Evolutionary conservation across 176 grass and related monocot species (phyloP), one percentile per base, ranked within the genome.

Genomic region (Aegilops bicornis): DNA sequence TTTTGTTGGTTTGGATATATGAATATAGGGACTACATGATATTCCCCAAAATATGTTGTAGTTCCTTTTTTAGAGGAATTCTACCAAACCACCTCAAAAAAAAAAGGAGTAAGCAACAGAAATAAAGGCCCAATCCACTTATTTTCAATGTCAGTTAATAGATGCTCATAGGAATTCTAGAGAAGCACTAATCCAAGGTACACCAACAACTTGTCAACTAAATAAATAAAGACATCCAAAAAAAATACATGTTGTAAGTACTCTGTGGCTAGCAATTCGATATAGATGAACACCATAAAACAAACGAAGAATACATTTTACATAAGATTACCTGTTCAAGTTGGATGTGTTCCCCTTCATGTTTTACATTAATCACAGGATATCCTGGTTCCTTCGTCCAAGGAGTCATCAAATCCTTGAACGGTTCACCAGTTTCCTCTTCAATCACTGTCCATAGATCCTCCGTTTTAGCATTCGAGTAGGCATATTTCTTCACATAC

Each of bases 341-440:
- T 77, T 92, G 83, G 73, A 98, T 78, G 36, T 81, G 56, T 30
- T 83, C 74, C 43, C 88, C 82, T 33, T 90, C 73, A 77, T 89
- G 76, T 47, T 87, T 98, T 64, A 43, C 80, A 77, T 24, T 83
- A 62, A 98, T 78, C 78, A 95, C 77, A 80, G 95, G 95, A 90
- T 93, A 98, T 11, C 95, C 95, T 82, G 91, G 67, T 85, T 93
- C 89, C 87, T 97, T 97, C 48, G 91, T 97, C 95, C 95, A 97
- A 29, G 87, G 82, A 66, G 56, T 87, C 95, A 95, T 95, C 66
- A 92, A 76, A 61, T 89, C 81, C 83, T 84, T 95, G 31, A 95
- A 73, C 31, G 91, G 92, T 91, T 97, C 92, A 43, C 92, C 87
- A 54, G 95, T 84, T 73, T 91, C 87, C 68, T 91, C 84, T 92